phyloP scores from a whole-genome alignment of 2,329 filamentous ascomycete species.

The Hymenoscyphus linearis region DNA sequence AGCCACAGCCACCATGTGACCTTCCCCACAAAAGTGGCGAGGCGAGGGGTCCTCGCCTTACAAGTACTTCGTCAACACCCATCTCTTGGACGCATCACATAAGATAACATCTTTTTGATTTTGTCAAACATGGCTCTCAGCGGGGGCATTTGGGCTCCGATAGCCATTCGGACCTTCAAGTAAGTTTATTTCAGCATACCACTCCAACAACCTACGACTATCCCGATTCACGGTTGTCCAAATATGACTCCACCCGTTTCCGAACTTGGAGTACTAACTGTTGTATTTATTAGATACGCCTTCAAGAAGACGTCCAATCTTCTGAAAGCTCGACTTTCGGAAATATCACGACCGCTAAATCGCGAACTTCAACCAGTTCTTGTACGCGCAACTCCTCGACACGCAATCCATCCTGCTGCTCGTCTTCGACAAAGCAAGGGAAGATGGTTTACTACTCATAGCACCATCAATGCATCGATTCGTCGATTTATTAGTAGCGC shows the following conservation, averaged over 20 bases:
- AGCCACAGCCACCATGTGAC: constrained; percentile 5
- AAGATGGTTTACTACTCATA: constrained; percentile 56
- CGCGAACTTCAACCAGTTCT: constrained; percentile 54
- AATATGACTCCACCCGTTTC: background rate
- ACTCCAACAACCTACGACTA: too few species aligned
- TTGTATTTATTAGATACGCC: constrained; percentile 36
- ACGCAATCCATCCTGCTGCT: constrained; percentile 52
- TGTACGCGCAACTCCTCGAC: constrained; percentile 49
- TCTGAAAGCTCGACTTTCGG: constrained; percentile 39
- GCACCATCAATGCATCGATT: constrained; percentile 46
- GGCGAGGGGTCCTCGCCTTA: background rate
- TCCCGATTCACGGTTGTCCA: too few species aligned
- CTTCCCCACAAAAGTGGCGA: constrained; percentile 4
- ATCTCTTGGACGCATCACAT: background rate
- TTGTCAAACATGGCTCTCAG: constrained; percentile 28
- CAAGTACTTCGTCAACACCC: background rate
- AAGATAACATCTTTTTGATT: constrained; percentile 2
- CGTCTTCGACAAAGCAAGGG: constrained; percentile 59
- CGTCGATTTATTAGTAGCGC: constrained; percentile 34
- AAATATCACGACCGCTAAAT: constrained; percentile 38
- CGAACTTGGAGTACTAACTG: constrained; percentile 17
- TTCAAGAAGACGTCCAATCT: constrained; percentile 42
- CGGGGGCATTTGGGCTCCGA: constrained; percentile 29
- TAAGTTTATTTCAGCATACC: constrained; percentile 16
- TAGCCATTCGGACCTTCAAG: constrained; percentile 31